A percentile compares a stretch with the other conserved stretches of the same genome.
These are phyloP conservation scores for Echria macrotheca DNA, from an alignment of 495 filamentous ascomycete genomes.

Conservation along the genomic window DNA sequence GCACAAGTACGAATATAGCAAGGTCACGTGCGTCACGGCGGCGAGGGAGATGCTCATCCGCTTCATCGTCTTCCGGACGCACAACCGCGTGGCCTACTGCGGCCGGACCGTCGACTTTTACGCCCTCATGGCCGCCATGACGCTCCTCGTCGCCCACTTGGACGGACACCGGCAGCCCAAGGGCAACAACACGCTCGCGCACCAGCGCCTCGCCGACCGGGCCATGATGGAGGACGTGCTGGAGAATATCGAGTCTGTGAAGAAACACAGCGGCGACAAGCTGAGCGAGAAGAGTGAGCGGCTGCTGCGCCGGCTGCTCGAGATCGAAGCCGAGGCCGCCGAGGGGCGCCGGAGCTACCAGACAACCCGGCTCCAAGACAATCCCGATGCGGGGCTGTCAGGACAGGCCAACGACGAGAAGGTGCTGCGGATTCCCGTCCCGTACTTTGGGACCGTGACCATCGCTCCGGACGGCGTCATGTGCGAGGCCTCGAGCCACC, in stretches of 20 bases:
- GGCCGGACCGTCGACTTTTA: conserved; percentile 37
- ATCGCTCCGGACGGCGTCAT: conserved; percentile 9
- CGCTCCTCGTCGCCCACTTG: conserved; percentile 23
- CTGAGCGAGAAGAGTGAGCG: conserved; percentile 29
- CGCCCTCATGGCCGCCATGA: conserved; percentile 29
- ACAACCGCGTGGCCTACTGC: conserved; percentile 18
- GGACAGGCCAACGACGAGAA: not conserved
- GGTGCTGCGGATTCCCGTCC: conserved; percentile 8
- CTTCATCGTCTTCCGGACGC: conserved; percentile 31
- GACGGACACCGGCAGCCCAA: conserved; percentile 5
- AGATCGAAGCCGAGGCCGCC: conserved; percentile 31
- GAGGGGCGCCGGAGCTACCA: conserved; percentile 12
- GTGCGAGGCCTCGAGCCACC: not conserved
- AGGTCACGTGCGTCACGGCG: conserved; percentile 33
- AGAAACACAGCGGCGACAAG: conserved; percentile 26
- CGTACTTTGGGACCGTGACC: conserved; percentile 18
- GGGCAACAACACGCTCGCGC: conserved; percentile 23
- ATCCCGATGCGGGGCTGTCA: not conserved
- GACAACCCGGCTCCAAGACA: conserved; percentile 3
- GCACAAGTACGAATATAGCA: conserved; percentile 28
- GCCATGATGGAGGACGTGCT: conserved; percentile 40
- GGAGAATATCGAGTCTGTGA: conserved; percentile 35
- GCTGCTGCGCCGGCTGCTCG: conserved; percentile 29
- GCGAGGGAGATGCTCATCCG: conserved; percentile 32
- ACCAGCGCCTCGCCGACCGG: conserved; percentile 39